Percentiles rank a stretch among this genome's conserved stretches.
phyloP scores from a whole-genome alignment of 257 asterid genomes.

The Apocynum venetum region DNA sequence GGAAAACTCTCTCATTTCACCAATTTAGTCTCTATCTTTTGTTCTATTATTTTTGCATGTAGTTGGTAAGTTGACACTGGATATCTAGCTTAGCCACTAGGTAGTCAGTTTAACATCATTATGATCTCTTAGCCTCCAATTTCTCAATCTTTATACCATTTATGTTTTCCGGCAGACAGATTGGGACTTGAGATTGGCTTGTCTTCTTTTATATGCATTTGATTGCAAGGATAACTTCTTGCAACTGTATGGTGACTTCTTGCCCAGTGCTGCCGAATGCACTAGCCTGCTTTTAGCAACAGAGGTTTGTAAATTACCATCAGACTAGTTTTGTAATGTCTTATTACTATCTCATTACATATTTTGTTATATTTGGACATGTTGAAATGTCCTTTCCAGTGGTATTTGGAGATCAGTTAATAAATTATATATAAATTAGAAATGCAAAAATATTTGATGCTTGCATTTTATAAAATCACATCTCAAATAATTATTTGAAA shows the following conservation, averaged over 20 bases:
- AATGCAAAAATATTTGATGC: not conserved
- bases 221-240: conserved; percentile 96
- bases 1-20: not conserved
- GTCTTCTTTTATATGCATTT: conserved; percentile 76
- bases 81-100: not conserved
- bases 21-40: conserved; percentile 3
- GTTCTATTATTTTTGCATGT: not conserved
- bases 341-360: not conserved
- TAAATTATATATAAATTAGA: not conserved
- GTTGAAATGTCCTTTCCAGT: not conserved
- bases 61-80: not conserved
- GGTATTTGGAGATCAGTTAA: not conserved
- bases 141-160: conserved; percentile 18
- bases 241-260: conserved; percentile 94
- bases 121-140: not conserved
- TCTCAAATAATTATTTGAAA: not conserved
- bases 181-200: conserved; percentile 93
- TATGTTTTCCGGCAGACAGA: conserved; percentile 67
- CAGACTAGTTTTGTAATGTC: not conserved
- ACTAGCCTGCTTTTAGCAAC: conserved; percentile 92
- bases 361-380: not conserved
- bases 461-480: not conserved
- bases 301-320: conserved; percentile 53
- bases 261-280: conserved; percentile 85
- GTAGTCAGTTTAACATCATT: not conserved